Evolutionary conservation across 352 stramenopile species (phyloP).

Genomic region (Phytophthora sojae): DNA sequence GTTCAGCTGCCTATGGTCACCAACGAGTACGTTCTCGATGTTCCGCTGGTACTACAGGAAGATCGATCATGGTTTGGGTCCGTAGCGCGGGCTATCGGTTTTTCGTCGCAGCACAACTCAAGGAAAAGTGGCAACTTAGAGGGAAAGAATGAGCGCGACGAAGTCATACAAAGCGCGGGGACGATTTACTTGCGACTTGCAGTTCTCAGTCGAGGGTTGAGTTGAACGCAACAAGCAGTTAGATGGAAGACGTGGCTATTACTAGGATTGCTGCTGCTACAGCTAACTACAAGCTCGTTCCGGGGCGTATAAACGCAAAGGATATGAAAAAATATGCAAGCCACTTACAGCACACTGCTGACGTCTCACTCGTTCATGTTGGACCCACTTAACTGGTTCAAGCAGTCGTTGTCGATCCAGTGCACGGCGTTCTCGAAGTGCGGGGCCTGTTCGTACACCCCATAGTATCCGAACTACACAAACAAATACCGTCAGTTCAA

Average conservation of each 20-base stretch:
- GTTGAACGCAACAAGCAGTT: not conserved
- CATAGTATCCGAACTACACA: slow-evolving; percentile 59
- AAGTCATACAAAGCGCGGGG: slow-evolving; percentile 22
- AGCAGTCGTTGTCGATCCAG: slow-evolving; percentile 57
- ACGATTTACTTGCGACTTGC: slow-evolving; percentile 46
- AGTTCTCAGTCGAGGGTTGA: slow-evolving; percentile 43
- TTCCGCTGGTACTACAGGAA: slow-evolving; percentile 38
- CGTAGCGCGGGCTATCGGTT: slow-evolving; percentile 31
- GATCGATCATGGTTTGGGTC: slow-evolving; percentile 23
- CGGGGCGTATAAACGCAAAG: slow-evolving; percentile 8
- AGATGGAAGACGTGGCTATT: slow-evolving; percentile 27
- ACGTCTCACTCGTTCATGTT: not conserved
- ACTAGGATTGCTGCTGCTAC: slow-evolving; percentile 19
- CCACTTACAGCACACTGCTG: slow-evolving; percentile 19
- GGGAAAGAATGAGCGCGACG: not conserved
- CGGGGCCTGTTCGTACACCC: slow-evolving; percentile 56
- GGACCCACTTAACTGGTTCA: slow-evolving; percentile 31
- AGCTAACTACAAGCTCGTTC: slow-evolving; percentile 25
- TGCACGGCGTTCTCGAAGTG: slow-evolving; percentile 54
- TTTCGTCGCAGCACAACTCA: slow-evolving; percentile 6
- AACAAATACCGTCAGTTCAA: slow-evolving; percentile 6
- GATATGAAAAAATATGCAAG: slow-evolving; percentile 22
- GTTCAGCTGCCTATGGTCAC: slow-evolving; percentile 42
- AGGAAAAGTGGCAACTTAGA: not conserved
- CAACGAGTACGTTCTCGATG: slow-evolving; percentile 56